Base-by-base conservation (phyloP, 2,329 filamentous ascomycete species). In the Diaporthe vexans region DNA sequence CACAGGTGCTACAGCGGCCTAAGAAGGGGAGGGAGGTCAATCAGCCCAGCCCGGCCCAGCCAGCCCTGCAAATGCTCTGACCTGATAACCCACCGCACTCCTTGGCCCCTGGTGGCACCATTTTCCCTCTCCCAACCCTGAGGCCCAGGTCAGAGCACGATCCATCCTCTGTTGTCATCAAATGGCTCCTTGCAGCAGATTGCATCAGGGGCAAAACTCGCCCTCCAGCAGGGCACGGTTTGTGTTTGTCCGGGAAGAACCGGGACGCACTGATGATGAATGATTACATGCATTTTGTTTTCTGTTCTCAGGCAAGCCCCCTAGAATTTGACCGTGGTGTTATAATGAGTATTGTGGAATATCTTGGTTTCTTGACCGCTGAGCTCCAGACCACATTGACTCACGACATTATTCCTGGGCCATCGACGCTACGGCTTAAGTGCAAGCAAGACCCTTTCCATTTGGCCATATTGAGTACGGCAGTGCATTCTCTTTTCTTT, bases 1-100 rank as follows among this genome's bases (percentile, higher is more conserved):
- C 59, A 33, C 17, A 48, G 61, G 29, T 35, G 43, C 43, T 35
- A 24, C 43, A 65, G 46, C 59, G n/a, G 43, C 29, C 21, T 7
- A n/a, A 43, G 17, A 43, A 17, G n/a, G 15, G n/a, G 1, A 19
- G 19, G 58, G 3, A 19, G 19, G 58, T 40, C 13, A 21, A 59
- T 43, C 33, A 67, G 29, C 33, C 48, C 48, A 51, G 48, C 48
- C n/a, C 63, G 52, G 63, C 40, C 59, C 59, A 67, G 59, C 10
- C 59, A 48, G 63, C 63, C 63, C 63, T 35, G 63, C 24, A 26
- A 21, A 17, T 35, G 26, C 26, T n/a, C 54, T 71, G 68, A 56
- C 54, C 52, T 59, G 68, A 59, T 58, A 37, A 71, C 68, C 68
- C 68, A 71, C 68, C 68, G 54, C 54, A 37, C 26, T 46, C 21